Conservation (phyloP, 208 protist species). For the Crithidia bombi region DNA sequence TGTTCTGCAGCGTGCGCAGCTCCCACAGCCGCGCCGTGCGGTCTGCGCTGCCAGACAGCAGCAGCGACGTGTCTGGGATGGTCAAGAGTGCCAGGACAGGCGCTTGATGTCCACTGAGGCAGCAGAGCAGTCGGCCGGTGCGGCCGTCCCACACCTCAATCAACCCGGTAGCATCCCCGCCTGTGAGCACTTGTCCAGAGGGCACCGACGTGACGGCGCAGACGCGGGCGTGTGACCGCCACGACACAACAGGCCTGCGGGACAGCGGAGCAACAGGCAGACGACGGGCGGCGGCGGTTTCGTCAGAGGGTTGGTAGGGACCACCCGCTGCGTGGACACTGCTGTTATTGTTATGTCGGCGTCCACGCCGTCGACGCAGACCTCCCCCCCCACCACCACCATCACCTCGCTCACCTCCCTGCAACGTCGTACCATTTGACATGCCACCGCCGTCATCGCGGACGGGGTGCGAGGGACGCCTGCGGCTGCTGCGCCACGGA, state of each 20-base stretch:
- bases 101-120: constrained; percentile 40
- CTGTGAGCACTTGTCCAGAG: constrained; percentile 46
- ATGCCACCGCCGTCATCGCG: too few species aligned
- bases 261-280: constrained; percentile 11
- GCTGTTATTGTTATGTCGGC: neutral
- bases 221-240: constrained; percentile 39
- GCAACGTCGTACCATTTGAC: too few species aligned
- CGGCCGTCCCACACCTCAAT: constrained; percentile 59
- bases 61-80: constrained; percentile 22
- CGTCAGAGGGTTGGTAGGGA: neutral
- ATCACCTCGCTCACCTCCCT: too few species aligned
- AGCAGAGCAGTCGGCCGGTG: constrained; percentile 37
- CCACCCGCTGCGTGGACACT: neutral
- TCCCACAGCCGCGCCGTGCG: constrained; percentile 50
- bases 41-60: constrained; percentile 50
- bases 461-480: too few species aligned
- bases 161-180: constrained; percentile 36
- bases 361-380: neutral
- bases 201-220: constrained; percentile 30
- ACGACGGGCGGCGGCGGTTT: neutral
- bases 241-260: constrained; percentile 43
- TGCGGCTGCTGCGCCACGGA: neutral
- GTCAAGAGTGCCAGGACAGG: constrained; percentile 38
- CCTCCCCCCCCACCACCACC: neutral
- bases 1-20: constrained; percentile 46